Conservation (phyloP, 208 protist genomes). For the Acanthamoeba castellanii region DNA sequence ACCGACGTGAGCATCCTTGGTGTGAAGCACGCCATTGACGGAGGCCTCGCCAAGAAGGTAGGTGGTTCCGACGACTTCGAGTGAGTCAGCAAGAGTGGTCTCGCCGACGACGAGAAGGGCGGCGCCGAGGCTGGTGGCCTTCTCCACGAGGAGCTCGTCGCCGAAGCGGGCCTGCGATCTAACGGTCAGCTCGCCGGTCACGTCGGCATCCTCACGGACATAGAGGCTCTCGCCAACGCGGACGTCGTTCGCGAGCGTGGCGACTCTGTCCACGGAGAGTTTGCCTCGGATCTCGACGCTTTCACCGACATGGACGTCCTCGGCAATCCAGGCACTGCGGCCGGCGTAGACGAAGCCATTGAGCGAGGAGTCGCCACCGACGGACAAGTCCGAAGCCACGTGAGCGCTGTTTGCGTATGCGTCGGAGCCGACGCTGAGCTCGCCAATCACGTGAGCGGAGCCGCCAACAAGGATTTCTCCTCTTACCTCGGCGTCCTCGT, state of each 20-base stretch:
- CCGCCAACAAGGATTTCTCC: constrained; percentile 44
- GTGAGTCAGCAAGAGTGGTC: background rate
- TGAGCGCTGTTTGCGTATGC: background rate
- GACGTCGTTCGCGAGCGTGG: background rate
- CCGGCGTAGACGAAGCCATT: background rate
- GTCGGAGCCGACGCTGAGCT: background rate
- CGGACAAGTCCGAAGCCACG: background rate
- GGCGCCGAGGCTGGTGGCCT: constrained; percentile 36
- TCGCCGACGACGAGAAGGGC: background rate
- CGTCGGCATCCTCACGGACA: background rate
- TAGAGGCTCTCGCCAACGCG: background rate
- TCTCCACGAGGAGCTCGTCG: constrained; percentile 10
- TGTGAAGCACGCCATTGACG: background rate
- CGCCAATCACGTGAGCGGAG: background rate
- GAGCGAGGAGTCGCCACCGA: constrained; percentile 3
- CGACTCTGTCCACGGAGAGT: background rate
- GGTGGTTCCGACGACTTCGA: background rate
- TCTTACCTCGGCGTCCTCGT: constrained; percentile 40
- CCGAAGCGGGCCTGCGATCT: background rate
- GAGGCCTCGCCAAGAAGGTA: background rate
- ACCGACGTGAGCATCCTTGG: background rate
- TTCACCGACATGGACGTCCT: background rate
- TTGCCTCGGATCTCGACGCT: background rate
- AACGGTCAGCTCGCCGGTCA: background rate
- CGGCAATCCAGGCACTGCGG: background rate